Evolutionary conservation across 306 rosid genomes (phyloP), one percentile per base, ranked within the genome.

Genomic region (Mucuna pruriens): DNA sequence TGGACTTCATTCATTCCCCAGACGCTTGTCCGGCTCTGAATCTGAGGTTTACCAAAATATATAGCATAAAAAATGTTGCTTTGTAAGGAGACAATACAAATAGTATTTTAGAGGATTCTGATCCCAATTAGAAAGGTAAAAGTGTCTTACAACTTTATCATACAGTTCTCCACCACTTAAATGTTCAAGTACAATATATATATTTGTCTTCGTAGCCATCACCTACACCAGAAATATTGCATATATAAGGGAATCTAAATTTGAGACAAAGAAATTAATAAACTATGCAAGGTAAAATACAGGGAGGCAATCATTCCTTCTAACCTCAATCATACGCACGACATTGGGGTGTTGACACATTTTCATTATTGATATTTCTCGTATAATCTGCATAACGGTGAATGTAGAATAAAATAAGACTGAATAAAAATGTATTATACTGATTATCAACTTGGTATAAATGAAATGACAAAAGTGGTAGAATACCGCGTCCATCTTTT

Each of bases 81-180:
- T 45, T 45, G n/a, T 9, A 55, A 1, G 17, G 31, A 29, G 31
- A 29, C 3, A 58, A 6, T 15, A 12, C 1, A 23, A 26, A 60
- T 4, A n/a, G n/a, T n/a, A 6, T 29, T 29, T 1, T 29, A n/a
- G n/a, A n/a, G n/a, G n/a, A n/a, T n/a, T n/a, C n/a, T n/a, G n/a
- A n/a, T n/a, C n/a, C n/a, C n/a, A n/a, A n/a, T n/a, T n/a, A n/a
- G n/a, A n/a, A n/a, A n/a, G n/a, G n/a, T 29, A 29, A 29, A 29
- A 29, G 0, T 16, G 25, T 71, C 97, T 90, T 88, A 93, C 98
- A 86, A 94, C 87, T 87, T 89, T 87, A 86, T 89, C 90, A 36
- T 89, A 90, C 22, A 91, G 87, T 77, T 91, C 91, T 13, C 95
- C 95, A 62, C 94, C 98, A 4, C 90, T 85, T 77, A 87, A 95